Conservation (phyloP, 352 stramenopile genomes). For the Phytophthora rubi region DNA sequence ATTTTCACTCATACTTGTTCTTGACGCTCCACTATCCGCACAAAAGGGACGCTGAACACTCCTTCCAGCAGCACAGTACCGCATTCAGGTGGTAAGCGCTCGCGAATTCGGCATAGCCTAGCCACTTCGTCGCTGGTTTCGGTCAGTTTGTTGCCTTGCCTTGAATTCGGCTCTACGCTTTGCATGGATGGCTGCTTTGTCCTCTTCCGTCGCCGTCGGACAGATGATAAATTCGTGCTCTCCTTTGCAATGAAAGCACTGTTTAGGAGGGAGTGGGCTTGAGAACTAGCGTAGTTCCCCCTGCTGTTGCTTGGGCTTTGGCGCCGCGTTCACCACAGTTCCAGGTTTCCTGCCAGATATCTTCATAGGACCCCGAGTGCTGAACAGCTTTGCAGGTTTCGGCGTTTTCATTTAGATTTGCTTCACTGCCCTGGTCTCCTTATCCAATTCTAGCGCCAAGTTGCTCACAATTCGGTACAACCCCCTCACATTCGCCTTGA, state of each 20-base stretch:
- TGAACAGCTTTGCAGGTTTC: background rate
- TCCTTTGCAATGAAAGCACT: constrained; percentile 18
- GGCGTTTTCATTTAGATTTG: background rate
- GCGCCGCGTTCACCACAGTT: background rate
- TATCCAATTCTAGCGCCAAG: background rate
- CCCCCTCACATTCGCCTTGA: background rate
- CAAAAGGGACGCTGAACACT: constrained; percentile 11
- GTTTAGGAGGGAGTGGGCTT: background rate
- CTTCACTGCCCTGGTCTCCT: background rate
- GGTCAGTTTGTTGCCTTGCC: background rate
- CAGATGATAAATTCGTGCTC: constrained; percentile 11
- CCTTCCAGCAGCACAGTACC: constrained; percentile 7
- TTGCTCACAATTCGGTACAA: background rate
- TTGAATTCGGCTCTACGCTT: constrained; percentile 12
- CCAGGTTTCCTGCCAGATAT: background rate
- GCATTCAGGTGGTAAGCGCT: background rate
- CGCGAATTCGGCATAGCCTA: constrained; percentile 11
- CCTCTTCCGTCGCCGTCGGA: constrained; percentile 12
- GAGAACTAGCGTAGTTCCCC: constrained; percentile 6
- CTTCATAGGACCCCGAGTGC: no score
- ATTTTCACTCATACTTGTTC: constrained; percentile 9
- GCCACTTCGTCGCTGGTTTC: background rate
- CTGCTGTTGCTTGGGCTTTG: background rate
- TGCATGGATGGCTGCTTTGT: constrained; percentile 17
- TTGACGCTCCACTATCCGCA: constrained; percentile 16